phyloP scores from a whole-genome alignment of 1,284 basidiomycete species.

The Erythrobasidium hasegawianum region DNA sequence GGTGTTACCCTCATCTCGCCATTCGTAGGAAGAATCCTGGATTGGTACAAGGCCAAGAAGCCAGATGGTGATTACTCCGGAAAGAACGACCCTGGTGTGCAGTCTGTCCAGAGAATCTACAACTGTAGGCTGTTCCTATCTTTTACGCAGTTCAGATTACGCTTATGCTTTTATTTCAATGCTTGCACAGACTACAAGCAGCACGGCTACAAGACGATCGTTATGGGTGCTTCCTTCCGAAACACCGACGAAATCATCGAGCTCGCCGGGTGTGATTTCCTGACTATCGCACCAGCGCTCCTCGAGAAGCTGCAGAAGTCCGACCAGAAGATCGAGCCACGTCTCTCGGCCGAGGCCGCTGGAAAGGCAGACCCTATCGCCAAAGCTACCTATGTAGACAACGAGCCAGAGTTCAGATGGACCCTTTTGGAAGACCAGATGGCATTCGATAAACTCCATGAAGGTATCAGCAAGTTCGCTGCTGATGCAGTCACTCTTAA shows the following conservation, averaged over 20 bases:
- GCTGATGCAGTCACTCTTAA: constrained; percentile 91
- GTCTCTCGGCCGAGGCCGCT: constrained; percentile 66
- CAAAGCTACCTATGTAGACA: constrained; percentile 83
- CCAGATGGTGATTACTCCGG: constrained; percentile 77
- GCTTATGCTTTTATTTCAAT: too few relatives aligned
- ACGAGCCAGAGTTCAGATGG: constrained; percentile 96
- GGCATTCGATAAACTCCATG: constrained; percentile 92
- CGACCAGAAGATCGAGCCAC: constrained; percentile 71
- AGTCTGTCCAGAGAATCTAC: constrained; percentile 93
- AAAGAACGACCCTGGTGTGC: constrained; percentile 92
- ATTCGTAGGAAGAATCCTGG: constrained; percentile 94
- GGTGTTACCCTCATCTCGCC: constrained; percentile 97
- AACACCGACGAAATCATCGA: constrained; percentile 91
- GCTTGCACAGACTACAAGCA: constrained; percentile 84
- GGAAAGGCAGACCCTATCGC: constrained; percentile 60
- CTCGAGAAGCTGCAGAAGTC: constrained; percentile 90
- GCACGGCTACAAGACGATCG: constrained; percentile 95
- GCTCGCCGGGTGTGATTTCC: constrained; percentile 92
- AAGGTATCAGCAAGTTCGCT: constrained; percentile 84
- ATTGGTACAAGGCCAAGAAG: constrained; percentile 90
- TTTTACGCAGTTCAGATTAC: too few relatives aligned
- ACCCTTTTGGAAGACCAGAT: constrained; percentile 79
- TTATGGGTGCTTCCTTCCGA: constrained; percentile 99
- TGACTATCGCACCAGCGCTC: constrained; percentile 86
- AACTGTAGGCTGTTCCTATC: constrained; percentile 51